Conservation (phyloP, 495 filamentous ascomycete genomes). For the Terfezia claveryi region DNA sequence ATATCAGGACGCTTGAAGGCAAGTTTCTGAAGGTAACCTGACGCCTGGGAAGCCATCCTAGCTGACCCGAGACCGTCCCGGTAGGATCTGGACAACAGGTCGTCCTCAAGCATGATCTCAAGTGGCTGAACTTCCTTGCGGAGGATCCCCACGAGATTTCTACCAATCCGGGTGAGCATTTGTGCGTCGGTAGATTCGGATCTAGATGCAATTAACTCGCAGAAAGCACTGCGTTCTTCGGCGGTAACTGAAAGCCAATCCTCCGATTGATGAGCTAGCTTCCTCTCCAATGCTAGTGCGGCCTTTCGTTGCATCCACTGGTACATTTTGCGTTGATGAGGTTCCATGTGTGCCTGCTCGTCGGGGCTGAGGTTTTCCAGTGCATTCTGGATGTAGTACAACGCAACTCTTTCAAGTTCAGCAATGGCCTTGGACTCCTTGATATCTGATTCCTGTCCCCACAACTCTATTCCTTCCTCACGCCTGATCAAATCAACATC, state of each 20-base stretch:
- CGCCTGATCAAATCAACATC: not conserved
- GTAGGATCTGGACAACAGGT: not conserved
- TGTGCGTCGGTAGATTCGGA: not conserved
- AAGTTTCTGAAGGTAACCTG: not conserved
- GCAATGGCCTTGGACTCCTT: not conserved
- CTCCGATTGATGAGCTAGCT: not conserved
- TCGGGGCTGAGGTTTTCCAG: not conserved
- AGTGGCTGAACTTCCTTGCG: not conserved
- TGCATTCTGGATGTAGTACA: not conserved
- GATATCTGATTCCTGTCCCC: not conserved
- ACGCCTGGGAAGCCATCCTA: not conserved
- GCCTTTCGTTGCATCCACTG: not conserved
- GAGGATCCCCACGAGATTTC: not conserved
- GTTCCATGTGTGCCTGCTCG: not conserved
- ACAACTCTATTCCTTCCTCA: not conserved
- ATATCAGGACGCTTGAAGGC: constrained; percentile 3
- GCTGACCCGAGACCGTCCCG: not conserved
- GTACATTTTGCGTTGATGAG: not conserved
- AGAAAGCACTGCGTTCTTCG: no score
- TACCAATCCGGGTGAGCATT: not conserved
- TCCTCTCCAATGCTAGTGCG: not conserved
- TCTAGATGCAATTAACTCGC: not conserved
- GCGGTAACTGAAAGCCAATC: no score
- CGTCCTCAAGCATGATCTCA: not conserved
- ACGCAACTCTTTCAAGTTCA: not conserved